Evolutionary conservation across 345 rosid species (phyloP).

Genomic region (Melaleuca alternifolia): DNA sequence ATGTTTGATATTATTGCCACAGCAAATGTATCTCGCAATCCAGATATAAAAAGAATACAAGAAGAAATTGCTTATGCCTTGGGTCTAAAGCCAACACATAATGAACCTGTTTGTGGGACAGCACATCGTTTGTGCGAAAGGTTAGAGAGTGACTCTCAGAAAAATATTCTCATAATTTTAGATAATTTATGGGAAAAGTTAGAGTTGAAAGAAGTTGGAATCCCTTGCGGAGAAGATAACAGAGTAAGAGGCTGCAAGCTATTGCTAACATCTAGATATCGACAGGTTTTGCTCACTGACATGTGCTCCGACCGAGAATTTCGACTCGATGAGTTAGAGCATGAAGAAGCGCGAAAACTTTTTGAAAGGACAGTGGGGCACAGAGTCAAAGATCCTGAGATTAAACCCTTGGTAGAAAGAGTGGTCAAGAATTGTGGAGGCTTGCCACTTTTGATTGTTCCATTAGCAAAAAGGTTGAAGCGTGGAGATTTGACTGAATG

Average conservation of each 20-base stretch:
- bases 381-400: neutral
- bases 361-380: slow-evolving; percentile 10
- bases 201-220: slow-evolving; percentile 10
- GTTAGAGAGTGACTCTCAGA: neutral
- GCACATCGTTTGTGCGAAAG: neutral
- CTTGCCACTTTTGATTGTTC: slow-evolving; percentile 10
- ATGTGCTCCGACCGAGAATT: neutral
- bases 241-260: slow-evolving; percentile 8
- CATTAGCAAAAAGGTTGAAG: neutral
- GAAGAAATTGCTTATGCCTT: neutral
- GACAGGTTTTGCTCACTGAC: neutral
- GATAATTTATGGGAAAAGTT: slow-evolving; percentile 16
- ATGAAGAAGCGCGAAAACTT: neutral
- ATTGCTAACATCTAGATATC: slow-evolving; percentile 9
- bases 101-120: neutral
- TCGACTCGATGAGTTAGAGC: no score
- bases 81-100: neutral
- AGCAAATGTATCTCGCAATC: neutral
- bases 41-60: neutral
- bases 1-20: neutral
- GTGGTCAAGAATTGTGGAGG: slow-evolving; percentile 9
- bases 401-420: neutral
- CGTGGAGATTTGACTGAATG: neutral
- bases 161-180: slow-evolving; percentile 2
- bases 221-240: neutral